These are phyloP conservation scores for Hemisphaericaspora subhashii DNA, from an alignment of 1,139 yeast species.

Conservation along the genomic window DNA sequence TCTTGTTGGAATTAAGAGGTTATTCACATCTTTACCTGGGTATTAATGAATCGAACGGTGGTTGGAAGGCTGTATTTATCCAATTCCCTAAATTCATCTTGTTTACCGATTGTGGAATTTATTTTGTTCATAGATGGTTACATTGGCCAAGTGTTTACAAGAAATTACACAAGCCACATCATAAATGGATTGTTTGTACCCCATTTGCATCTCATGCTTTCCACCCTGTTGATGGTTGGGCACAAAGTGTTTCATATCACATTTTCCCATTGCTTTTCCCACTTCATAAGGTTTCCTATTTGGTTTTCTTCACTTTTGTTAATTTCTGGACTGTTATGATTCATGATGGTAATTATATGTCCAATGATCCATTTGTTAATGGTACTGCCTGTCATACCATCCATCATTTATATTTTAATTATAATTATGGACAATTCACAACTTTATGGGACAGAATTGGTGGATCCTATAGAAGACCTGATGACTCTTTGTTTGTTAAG, in stretches of 20 bases:
- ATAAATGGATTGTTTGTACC: conserved; percentile 98
- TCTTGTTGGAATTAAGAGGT: conserved; percentile 79
- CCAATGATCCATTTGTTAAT: conserved; percentile 89
- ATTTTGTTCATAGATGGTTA: conserved; percentile 85
- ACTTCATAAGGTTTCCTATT: conserved; percentile 80
- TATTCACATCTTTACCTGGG: conserved; percentile 74
- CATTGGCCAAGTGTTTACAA: conserved; percentile 92
- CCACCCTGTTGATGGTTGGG: conserved; percentile 96
- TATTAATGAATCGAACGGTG: conserved; percentile 62
- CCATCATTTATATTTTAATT: conserved; percentile 94
- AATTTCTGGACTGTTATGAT: conserved; percentile 98
- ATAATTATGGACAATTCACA: conserved; percentile 97
- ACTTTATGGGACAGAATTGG: conserved; percentile 98
- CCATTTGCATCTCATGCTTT: conserved; percentile 98
- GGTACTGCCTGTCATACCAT: conserved; percentile 99
- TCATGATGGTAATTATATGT: conserved; percentile 94
- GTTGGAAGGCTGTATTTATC: conserved; percentile 60
- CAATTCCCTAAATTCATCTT: conserved; percentile 80
- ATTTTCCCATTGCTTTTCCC: conserved; percentile 89
- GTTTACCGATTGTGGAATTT: conserved; percentile 92
- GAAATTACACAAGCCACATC: conserved; percentile 93
- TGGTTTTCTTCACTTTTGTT: conserved; percentile 80
- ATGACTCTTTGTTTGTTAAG: conserved; percentile 76
- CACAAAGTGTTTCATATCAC: conserved; percentile 92
- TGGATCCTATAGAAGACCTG: conserved; percentile 90